Base-by-base conservation (phyloP, 345 rosid genomes). In the Turritis glabra region DNA sequence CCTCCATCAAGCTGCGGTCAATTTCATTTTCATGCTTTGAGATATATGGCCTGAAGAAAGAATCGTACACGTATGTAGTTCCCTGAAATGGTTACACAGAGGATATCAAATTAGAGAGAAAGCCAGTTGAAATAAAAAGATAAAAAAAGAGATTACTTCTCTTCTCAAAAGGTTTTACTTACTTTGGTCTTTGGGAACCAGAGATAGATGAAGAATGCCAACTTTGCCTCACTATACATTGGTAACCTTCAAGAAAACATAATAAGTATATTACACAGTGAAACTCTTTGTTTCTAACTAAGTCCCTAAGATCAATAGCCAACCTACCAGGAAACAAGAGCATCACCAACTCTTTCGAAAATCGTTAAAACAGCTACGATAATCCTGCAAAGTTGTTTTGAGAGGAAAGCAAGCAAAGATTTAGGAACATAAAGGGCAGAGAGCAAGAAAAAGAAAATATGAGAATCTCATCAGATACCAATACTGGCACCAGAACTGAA, bases 401-500 rank as follows among this genome's bases (percentile, higher is more conserved):
- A 26, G 35, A 17, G 15, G n/a, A 43, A 2, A 38, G 26, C 14
- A 48, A 62, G 26, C 6, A 21, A 21, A 19, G 37, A 60, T 25
- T 55, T 37, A 71, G 7, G 21, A 51, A 59, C 26, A 4, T 50
- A 38, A 64, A 12, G 1, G 10, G 5, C 1, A 47, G 22, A 65
- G 22, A 2, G 38, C 0, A 55, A 74, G 35, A 54, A 58, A 48
- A 8, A 7, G 0, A 51, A 23, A 5, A 44, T 6, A 62, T 14
- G 37, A 53, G 11, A n/a, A 73, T 6, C 3, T 12, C 0, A 46
- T 76, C 3, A 40, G 21, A 23, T 83, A 87, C 97, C 97, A 91
- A 71, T 91, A 94, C 11, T 83, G 95, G 81, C 96, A 91, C 96
- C 96, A 88, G 73, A 90, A 88, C 14, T 75, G 74, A 30, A 89